These are phyloP conservation scores for Acrasis kona DNA, from an alignment of 78 protist species.

Conservation along the genomic window DNA sequence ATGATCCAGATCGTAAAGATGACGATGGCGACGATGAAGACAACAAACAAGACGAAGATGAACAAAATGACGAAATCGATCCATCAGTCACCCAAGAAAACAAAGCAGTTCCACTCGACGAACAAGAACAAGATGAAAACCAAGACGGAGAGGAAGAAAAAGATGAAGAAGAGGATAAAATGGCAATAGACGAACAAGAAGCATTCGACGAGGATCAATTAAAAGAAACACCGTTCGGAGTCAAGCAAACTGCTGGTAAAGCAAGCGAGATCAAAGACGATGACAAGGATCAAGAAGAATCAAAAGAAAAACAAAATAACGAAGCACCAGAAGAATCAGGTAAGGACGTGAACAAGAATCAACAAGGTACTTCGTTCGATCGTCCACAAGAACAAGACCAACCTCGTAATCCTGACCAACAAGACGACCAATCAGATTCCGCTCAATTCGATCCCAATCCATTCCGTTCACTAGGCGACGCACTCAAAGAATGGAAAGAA, in stretches of 20 bases:
- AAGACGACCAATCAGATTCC: slow-evolving; percentile 44
- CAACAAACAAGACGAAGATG: slow-evolving; percentile 10
- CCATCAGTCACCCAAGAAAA: not conserved
- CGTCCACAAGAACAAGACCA: not conserved
- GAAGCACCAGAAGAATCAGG: not conserved
- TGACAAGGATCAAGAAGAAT: not conserved
- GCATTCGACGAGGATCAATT: slow-evolving; percentile 14
- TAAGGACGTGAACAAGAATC: not conserved
- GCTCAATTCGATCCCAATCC: slow-evolving; percentile 53
- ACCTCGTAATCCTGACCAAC: slow-evolving; percentile 4
- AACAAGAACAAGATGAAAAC: slow-evolving; percentile 7
- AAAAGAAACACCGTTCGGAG: slow-evolving; percentile 10
- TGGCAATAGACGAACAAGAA: not conserved
- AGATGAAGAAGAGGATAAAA: not conserved
- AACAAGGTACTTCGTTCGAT: not conserved
- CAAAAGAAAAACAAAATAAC: not conserved
- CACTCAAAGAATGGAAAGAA: slow-evolving; percentile 37
- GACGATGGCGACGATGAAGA: slow-evolving; percentile 14
- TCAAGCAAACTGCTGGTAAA: slow-evolving; percentile 15
- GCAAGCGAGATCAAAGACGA: not conserved
- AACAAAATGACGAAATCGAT: slow-evolving; percentile 8
- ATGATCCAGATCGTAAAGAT: slow-evolving; percentile 5
- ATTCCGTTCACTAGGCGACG: slow-evolving; percentile 49
- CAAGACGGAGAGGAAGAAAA: slow-evolving; percentile 7
- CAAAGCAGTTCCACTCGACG: slow-evolving; percentile 7